phyloP scores from a whole-genome alignment of 306 rosid species.

The Urtica urens region DNA sequence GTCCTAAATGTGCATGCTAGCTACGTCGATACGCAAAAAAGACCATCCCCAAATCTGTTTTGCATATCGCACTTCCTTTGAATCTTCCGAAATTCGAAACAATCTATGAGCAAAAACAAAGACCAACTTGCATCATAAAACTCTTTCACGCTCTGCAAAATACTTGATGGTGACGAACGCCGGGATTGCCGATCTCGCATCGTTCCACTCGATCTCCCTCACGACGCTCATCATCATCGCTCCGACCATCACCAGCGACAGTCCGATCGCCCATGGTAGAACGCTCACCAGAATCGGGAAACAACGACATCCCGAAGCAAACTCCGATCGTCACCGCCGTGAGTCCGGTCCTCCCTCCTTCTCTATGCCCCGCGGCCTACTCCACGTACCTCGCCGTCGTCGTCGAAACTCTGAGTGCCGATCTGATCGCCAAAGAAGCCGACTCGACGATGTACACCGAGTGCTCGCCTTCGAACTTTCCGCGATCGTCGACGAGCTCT shows the following conservation, averaged over 20 bases:
- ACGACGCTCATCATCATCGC: slow-evolving; percentile 94
- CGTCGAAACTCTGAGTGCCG: slow-evolving; percentile 59
- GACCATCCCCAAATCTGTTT: too few relatives aligned
- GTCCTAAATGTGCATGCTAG: too few relatives aligned
- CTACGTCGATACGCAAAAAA: too few relatives aligned
- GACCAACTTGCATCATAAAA: too few relatives aligned
- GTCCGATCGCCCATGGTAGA: slow-evolving; percentile 94
- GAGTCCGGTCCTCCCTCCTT: slow-evolving; percentile 83
- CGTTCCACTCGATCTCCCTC: slow-evolving; percentile 71
- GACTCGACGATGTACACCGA: slow-evolving; percentile 78
- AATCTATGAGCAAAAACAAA: too few relatives aligned
- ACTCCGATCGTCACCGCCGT: slow-evolving; percentile 60
- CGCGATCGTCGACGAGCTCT: slow-evolving; percentile 50
- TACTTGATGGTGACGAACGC: slow-evolving; percentile 77
- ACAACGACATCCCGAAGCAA: slow-evolving; percentile 58
- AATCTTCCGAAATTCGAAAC: too few relatives aligned
- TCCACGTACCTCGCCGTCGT: slow-evolving; percentile 62
- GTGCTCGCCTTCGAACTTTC: slow-evolving; percentile 83
- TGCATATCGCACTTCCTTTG: too few relatives aligned
- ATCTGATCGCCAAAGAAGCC: slow-evolving; percentile 49
- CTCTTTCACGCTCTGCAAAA: too few relatives aligned
- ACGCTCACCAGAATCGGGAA: slow-evolving; percentile 68
- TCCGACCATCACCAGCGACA: slow-evolving; percentile 82
- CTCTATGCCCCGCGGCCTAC: slow-evolving; percentile 68
- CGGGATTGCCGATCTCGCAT: slow-evolving; percentile 57